Percentiles rank a stretch among this genome's conserved stretches.
These are phyloP conservation scores for Thalassiosira ordinaria DNA, from an alignment of 352 stramenopile genomes.

Conservation along the genomic window DNA sequence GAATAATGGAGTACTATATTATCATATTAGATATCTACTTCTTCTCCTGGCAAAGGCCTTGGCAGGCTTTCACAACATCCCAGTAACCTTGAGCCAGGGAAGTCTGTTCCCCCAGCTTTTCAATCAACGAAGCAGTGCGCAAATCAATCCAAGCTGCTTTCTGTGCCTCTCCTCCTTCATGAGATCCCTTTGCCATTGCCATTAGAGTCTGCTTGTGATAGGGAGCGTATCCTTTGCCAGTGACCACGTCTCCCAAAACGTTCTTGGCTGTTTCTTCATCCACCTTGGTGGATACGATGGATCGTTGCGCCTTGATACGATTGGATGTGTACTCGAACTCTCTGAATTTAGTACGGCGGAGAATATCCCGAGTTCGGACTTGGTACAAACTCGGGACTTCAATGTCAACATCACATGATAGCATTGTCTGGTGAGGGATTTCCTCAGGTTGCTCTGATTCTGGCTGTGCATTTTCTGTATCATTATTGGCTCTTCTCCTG, in stretches of 20 bases:
- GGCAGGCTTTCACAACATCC: constrained; percentile 62
- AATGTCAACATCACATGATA: constrained; percentile 75
- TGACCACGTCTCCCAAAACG: constrained; percentile 66
- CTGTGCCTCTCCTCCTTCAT: constrained; percentile 67
- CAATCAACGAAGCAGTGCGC: constrained; percentile 60
- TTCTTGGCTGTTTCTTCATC: constrained; percentile 70
- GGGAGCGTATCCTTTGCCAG: constrained; percentile 43
- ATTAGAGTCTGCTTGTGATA: constrained; percentile 53
- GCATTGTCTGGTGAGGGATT: constrained; percentile 50
- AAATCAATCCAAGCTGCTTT: constrained; percentile 68
- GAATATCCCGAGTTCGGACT: constrained; percentile 66
- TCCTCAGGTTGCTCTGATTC: constrained; percentile 21
- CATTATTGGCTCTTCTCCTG: constrained; percentile 28
- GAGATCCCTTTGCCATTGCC: constrained; percentile 58
- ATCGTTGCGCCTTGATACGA: constrained; percentile 70
- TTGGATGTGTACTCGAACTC: constrained; percentile 80
- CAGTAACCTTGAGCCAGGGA: constrained; percentile 55
- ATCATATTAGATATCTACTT: too few species aligned
- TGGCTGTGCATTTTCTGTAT: neutral
- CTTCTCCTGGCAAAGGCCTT: constrained; percentile 13
- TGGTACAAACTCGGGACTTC: constrained; percentile 69
- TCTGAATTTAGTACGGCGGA: constrained; percentile 74
- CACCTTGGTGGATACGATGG: constrained; percentile 61
- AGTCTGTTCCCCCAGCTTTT: constrained; percentile 61
- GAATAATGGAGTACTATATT: too few species aligned